These are phyloP conservation scores for Tolypocladium tundrense DNA, from an alignment of 2,329 filamentous ascomycete genomes.

Conservation along the genomic window DNA sequence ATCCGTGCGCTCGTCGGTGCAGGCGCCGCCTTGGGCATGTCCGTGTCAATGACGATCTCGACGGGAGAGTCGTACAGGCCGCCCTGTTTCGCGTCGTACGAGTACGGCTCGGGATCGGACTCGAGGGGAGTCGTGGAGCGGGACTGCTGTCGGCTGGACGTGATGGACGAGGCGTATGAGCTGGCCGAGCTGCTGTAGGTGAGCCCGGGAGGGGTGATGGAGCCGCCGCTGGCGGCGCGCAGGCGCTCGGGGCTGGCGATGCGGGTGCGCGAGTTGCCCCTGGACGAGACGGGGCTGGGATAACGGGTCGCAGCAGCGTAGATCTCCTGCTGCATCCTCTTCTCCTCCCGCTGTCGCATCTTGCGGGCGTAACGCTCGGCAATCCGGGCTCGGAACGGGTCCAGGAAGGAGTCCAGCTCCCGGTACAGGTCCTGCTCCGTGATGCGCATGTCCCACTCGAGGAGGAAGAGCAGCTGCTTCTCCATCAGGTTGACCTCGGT, in stretches of 20 bases:
- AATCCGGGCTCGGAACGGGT: slow-evolving; percentile 62
- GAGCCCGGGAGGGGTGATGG: slow-evolving; percentile 35
- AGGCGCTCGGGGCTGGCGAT: slow-evolving; percentile 29
- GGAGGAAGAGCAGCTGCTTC: slow-evolving; percentile 88
- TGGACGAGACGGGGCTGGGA: slow-evolving; percentile 36
- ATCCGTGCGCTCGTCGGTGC: slow-evolving; percentile 19
- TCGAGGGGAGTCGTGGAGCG: slow-evolving; percentile 43
- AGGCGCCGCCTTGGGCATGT: slow-evolving; percentile 24
- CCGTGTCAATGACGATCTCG: slow-evolving; percentile 31
- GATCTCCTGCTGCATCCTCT: slow-evolving; percentile 27
- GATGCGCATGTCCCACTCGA: slow-evolving; percentile 91
- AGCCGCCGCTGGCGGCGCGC: slow-evolving; percentile 26
- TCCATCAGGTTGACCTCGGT: slow-evolving; percentile 99
- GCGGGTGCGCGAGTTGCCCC: slow-evolving; percentile 30
- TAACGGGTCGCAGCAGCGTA: slow-evolving; percentile 26
- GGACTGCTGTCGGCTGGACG: slow-evolving; percentile 37
- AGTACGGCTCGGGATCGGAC: slow-evolving; percentile 31
- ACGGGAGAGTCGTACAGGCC: slow-evolving; percentile 41
- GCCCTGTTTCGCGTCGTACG: slow-evolving; percentile 23
- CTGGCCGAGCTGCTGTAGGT: slow-evolving; percentile 38
- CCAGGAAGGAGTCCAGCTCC: slow-evolving; percentile 81
- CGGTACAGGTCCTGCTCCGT: slow-evolving; percentile 74
- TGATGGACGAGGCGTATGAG: slow-evolving; percentile 37
- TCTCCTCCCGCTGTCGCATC: slow-evolving; percentile 37
- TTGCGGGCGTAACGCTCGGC: slow-evolving; percentile 39